Base-by-base conservation (phyloP, 2,329 filamentous ascomycete genomes). In the Apiospora rasikravindrae region DNA sequence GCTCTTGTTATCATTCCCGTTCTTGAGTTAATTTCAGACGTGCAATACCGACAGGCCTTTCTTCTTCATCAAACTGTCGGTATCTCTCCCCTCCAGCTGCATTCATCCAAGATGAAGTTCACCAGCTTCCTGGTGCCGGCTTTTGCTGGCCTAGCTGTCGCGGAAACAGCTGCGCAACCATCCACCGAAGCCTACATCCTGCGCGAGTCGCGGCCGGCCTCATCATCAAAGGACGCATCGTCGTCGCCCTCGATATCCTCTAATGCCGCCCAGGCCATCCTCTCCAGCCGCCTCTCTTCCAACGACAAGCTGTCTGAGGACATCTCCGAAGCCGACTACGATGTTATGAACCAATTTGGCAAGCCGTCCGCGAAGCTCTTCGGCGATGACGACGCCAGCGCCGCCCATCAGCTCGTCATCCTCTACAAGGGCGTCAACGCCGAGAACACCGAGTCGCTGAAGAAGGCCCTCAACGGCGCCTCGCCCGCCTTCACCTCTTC, bases 321-420 rank as follows among this genome's bases (percentile, higher is more conserved):
- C 45, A 75, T 83, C 73, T 79, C 83, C 66, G 83, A 86, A 72
- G 85, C 88, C 57, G 82, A 82, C 11, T 81, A 93, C 51, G 82
- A 84, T 68, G 82, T 89, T 75, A 83, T 94, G 77, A 89, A 90
- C 77, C 83, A 83, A 69, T 93, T 90, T 80, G 91, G 90, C 74
- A 89, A 87, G 74, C 78, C 82, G 42, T 81, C 86, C 8, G 76
- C 82, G 70, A 80, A 84, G 22, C 80, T 93, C 26, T 91, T 93
- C 75, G 78, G 77, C 26, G 80, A 76, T 10, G 73, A 78, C n/a
- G 74, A 74, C 3, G 71, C 77, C 5, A 77, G 81, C 14, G 77
- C 81, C 68, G 84, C 86, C 6, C 83, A 81, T 70, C 90, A 93
- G 80, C 84, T 93, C 51, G 81, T 93, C 37, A 82, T 92, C 69